These are phyloP conservation scores for Phialophora tarda DNA, from an alignment of 2,329 filamentous ascomycete species.

Conservation along the genomic window DNA sequence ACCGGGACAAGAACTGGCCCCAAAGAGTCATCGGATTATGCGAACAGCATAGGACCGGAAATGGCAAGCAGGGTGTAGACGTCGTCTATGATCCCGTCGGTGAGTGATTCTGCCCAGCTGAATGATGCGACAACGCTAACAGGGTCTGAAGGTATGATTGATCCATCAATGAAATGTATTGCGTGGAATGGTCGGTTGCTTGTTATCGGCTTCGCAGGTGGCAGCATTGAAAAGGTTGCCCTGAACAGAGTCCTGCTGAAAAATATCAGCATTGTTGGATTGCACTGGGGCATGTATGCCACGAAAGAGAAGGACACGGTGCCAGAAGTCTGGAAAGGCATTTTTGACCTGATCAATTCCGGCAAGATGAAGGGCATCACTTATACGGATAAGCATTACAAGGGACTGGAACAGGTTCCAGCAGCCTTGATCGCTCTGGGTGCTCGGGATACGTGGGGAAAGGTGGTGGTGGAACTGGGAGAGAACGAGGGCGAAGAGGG, in stretches of 20 bases:
- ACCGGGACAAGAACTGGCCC: slow-evolving; percentile 72
- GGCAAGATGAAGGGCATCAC: slow-evolving; percentile 83
- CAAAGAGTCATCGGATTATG: slow-evolving; percentile 73
- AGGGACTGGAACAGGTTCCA: slow-evolving; percentile 79
- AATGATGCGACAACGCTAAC: neutral
- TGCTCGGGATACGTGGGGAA: slow-evolving; percentile 87
- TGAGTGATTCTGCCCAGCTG: slow-evolving; percentile 13
- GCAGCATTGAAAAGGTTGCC: slow-evolving; percentile 86
- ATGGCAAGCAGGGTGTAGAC: slow-evolving; percentile 73
- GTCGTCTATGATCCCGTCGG: slow-evolving; percentile 96
- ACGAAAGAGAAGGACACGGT: slow-evolving; percentile 73
- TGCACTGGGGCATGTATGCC: slow-evolving; percentile 88
- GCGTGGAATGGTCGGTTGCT: slow-evolving; percentile 91
- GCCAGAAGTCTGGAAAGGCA: slow-evolving; percentile 76
- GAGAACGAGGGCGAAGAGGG: slow-evolving; percentile 67
- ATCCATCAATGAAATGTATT: slow-evolving; percentile 85
- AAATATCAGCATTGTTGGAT: slow-evolving; percentile 86
- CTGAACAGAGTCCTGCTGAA: slow-evolving; percentile 92
- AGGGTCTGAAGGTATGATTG: slow-evolving; percentile 64
- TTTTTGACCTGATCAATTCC: slow-evolving; percentile 75
- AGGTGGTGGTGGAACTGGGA: slow-evolving; percentile 87
- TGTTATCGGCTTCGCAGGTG: slow-evolving; percentile 87
- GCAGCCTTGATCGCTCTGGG: slow-evolving; percentile 78
- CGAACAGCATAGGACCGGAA: slow-evolving; percentile 63
- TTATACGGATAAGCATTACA: slow-evolving; percentile 80